These are phyloP conservation scores for Chrysanthemum makinoi DNA, from an alignment of 129 eudicot genomes.

Conservation along the genomic window DNA sequence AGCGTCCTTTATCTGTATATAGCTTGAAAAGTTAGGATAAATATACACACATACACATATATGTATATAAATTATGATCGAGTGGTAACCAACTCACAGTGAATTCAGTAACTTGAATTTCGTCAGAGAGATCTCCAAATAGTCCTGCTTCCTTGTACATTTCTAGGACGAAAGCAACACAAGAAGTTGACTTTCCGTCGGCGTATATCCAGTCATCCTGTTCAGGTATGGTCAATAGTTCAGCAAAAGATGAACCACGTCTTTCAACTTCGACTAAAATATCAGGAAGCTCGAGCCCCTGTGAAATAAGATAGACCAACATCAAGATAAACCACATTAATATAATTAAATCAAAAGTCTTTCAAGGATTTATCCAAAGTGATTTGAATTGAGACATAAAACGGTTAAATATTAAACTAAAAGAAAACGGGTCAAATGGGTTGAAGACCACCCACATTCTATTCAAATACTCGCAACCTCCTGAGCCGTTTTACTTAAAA, in stretches of 20 bases:
- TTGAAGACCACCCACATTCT: not conserved
- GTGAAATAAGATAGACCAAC: slow-evolving; percentile 24
- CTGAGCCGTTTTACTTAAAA: not conserved
- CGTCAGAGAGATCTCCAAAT: slow-evolving; percentile 57
- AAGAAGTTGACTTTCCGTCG: slow-evolving; percentile 90
- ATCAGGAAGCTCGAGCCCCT: slow-evolving; percentile 81
- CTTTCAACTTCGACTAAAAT: slow-evolving; percentile 84
- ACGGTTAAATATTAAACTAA: too few species aligned
- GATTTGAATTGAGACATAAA: not conserved
- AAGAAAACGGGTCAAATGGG: not conserved
- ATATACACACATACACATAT: not conserved
- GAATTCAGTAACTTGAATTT: slow-evolving; percentile 90
- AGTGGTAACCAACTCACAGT: slow-evolving; percentile 59
- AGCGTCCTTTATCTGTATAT: slow-evolving; percentile 88
- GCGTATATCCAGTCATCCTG: slow-evolving; percentile 86
- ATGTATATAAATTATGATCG: not conserved
- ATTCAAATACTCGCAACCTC: not conserved
- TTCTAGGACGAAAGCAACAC: slow-evolving; percentile 87
- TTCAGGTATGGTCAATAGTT: slow-evolving; percentile 75
- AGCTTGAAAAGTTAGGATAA: slow-evolving; percentile 15
- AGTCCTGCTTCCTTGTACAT: slow-evolving; percentile 96
- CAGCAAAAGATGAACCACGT: slow-evolving; percentile 85
- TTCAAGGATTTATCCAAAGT: not conserved
- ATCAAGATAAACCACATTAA: slow-evolving; percentile 16
- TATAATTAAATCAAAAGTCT: not conserved